Conservation (phyloP, 495 filamentous ascomycete species). For the Elasticomyces elasticus region DNA sequence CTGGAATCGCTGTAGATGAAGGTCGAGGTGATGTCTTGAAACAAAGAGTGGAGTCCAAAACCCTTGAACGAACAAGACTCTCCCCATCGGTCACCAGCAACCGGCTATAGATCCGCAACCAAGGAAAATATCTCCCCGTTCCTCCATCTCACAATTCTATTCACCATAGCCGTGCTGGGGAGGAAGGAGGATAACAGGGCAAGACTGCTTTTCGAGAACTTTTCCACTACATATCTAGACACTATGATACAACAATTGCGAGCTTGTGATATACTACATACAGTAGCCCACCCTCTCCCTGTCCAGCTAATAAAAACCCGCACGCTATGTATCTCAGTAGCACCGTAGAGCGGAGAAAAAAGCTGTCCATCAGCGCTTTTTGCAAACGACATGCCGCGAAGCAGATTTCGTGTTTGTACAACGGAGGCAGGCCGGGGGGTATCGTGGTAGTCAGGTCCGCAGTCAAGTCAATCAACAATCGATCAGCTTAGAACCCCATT, state of each 20-base stretch:
- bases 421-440: not conserved
- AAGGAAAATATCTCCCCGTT: too few species aligned
- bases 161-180: too few species aligned
- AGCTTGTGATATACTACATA: not conserved
- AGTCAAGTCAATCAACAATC: not conserved
- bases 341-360: constrained; percentile 4
- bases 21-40: too few species aligned
- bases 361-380: not conserved
- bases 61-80: too few species aligned
- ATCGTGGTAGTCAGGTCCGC: not conserved
- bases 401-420: constrained; percentile 5
- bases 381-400: constrained; percentile 2
- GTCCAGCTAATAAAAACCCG: not conserved
- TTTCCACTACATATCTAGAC: constrained; percentile 14
- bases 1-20: too few species aligned
- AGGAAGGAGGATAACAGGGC: too few species aligned
- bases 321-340: not conserved
- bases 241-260: constrained; percentile 11
- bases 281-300: not conserved
- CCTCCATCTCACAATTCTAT: too few species aligned
- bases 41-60: too few species aligned
- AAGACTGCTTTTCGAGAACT: not conserved
- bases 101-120: too few species aligned
- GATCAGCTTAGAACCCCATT: constrained; percentile 40
- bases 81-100: too few species aligned